Conservation (phyloP, 2,329 filamentous ascomycete species). For the Aspergillus felis region DNA sequence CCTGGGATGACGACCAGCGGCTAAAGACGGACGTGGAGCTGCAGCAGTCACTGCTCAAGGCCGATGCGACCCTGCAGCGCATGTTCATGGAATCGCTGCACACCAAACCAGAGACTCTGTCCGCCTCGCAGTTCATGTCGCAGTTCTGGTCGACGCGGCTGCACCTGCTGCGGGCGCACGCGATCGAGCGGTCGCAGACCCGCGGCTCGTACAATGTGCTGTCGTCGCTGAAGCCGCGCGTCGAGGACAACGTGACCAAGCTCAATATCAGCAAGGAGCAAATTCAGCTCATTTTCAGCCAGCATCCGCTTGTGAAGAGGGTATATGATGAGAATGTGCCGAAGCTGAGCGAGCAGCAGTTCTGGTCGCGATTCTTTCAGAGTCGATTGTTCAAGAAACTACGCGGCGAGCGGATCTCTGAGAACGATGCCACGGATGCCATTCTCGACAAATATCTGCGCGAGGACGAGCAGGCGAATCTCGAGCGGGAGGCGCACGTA, state of each 20-base stretch:
- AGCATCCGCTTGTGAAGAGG: slow-evolving; percentile 84
- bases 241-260: slow-evolving; percentile 69
- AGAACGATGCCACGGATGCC: slow-evolving; percentile 70
- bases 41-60: slow-evolving; percentile 83
- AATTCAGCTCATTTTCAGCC: slow-evolving; percentile 85
- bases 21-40: slow-evolving; percentile 75
- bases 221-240: slow-evolving; percentile 77
- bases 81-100: slow-evolving; percentile 82
- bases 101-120: slow-evolving; percentile 80
- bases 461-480: slow-evolving; percentile 58
- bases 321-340: slow-evolving; percentile 94
- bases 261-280: slow-evolving; percentile 87
- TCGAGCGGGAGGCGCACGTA: slow-evolving; percentile 57
- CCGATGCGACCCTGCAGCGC: slow-evolving; percentile 69
- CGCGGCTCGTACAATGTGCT: slow-evolving; percentile 92
- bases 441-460: slow-evolving; percentile 84
- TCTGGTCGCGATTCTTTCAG: slow-evolving; percentile 93
- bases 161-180: slow-evolving; percentile 81
- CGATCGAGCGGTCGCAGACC: slow-evolving; percentile 81
- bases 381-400: slow-evolving; percentile 87
- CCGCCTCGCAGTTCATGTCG: slow-evolving; percentile 73
- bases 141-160: slow-evolving; percentile 94
- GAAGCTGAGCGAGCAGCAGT: slow-evolving; percentile 71
- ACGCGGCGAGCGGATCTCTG: slow-evolving; percentile 79
- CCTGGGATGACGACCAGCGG: slow-evolving; percentile 76